Percentiles rank a stretch among this genome's conserved stretches.
These are phyloP conservation scores for Delphinella strobiligena DNA, from an alignment of 2,329 filamentous ascomycete genomes.

Conservation along the genomic window DNA sequence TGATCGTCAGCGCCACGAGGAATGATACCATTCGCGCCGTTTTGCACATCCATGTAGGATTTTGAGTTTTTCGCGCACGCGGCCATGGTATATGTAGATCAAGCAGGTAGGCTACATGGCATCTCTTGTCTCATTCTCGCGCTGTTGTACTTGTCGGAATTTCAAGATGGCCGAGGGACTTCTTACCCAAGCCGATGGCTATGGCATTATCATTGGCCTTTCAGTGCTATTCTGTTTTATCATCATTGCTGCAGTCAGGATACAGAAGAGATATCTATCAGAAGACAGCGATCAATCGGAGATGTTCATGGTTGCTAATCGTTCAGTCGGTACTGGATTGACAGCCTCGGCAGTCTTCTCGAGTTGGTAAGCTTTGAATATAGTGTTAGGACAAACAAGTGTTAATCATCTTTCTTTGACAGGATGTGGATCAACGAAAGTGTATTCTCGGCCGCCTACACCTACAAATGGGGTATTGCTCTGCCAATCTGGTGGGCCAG, in stretches of 20 bases:
- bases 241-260: constrained; percentile 33
- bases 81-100: not conserved
- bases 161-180: constrained; percentile 14
- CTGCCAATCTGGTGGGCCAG: constrained; percentile 23
- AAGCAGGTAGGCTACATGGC: not conserved
- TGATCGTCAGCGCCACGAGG: not conserved
- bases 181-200: constrained; percentile 25
- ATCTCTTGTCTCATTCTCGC: not conserved
- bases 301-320: constrained; percentile 29
- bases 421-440: constrained; percentile 34
- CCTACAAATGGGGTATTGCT: constrained; percentile 19
- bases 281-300: constrained; percentile 34
- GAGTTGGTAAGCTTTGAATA: constrained; percentile 13
- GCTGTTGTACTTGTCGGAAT: not conserved
- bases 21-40: not conserved
- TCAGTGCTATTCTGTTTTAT: constrained; percentile 35
- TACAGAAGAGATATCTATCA: constrained; percentile 31
- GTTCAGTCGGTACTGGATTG: constrained; percentile 17
- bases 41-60: not conserved
- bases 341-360: constrained; percentile 22
- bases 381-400: not conserved
- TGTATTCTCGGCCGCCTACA: constrained; percentile 25
- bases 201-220: constrained; percentile 38
- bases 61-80: not conserved
- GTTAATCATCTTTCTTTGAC: not conserved